Base-by-base conservation (phyloP, 1,284 basidiomycete species). In the Trichosporon sp. region DNA sequence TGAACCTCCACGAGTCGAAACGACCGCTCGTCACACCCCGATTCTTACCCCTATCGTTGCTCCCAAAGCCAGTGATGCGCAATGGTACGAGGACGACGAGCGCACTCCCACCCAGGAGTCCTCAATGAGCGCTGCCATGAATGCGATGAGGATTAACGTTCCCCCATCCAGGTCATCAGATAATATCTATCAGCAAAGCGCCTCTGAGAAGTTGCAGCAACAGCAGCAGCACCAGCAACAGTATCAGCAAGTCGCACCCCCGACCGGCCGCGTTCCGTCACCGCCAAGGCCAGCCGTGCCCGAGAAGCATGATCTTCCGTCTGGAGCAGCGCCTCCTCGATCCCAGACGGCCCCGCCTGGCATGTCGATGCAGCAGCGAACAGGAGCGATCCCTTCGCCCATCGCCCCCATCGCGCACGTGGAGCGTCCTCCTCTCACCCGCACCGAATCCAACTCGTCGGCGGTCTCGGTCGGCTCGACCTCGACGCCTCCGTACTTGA, bases 401-500 rank as follows among this genome's bases (percentile, higher is more conserved):
- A 71, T 76, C 40, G 71, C 70, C 21, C 59, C 59, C 10, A 35
- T 63, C 59, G 59, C 59, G 6, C 59, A 63, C 59, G 48, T 77
- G 21, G 77, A 79, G n/a, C 75, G 76, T 11, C 77, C 79, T 6
- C 72, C 77, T 19, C 72, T 80, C 8, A 26, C 71, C 1, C 76
- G 79, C 32, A 76, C 77, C 43, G 78, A 80, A 48, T 78, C 78
- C 10, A 70, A 59, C 35, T 31, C 69, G 12, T 78, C 74, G 35
- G 46, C 21, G 0, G 51, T 21, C 10, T 67, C 76, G 4, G 56
- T 74, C 1, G 63, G 72, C 74, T 78, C 85, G 1, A 31, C 65
- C 14, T 77, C 81, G 12, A n/a, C 69, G 37, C 54, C 67, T 26
- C 40, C 67, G 10, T 68, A 74, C 26, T 37, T 91, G 79, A 91